Base-by-base conservation (phyloP, 2,329 filamentous ascomycete species). In the Fusarium sp. region DNA sequence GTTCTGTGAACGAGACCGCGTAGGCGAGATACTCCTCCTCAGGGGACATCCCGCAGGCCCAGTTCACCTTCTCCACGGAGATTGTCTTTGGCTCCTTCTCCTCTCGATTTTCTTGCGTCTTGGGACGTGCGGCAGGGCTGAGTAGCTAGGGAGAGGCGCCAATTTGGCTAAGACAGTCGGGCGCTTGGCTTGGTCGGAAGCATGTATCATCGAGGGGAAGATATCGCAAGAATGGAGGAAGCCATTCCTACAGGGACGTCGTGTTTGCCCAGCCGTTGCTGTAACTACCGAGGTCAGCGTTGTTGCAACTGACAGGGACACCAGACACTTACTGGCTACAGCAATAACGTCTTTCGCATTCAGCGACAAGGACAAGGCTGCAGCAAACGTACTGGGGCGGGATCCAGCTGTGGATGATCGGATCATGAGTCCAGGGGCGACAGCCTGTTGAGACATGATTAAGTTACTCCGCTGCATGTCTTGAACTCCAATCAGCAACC, bases 201-300 rank as follows among this genome's bases (percentile, higher is more conserved):
- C 9, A 11, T 21, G 30, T 7, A 5, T 33, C 8, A 11, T 19
- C n/a, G 16, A 23, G 11, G 47, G 1, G 16, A 19, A 33, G 47
- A 23, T 5, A 25, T 50, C 47, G 30, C 4, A 15, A 19, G 21
- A 3, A 23, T 13, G 21, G 30, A 21, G 28, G 3, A 6, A 6
- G 8, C 16, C 21, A 15, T n/a, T 12, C 10, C 21, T 13, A 10
- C 6, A 2, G 3, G 11, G 7, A n/a, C 4, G 21, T 23, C 2
- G 47, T 13, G 8, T 15, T 19, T 50, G 21, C 4, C 11, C 8
- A 13, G 30, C 21, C 8, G 21, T 33, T 33, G 21, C 5, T 23
- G 21, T 19, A 23, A 23, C 5, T 15, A 19, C n/a, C 5, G 5
- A 19, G 11, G 30, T 50, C n/a, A 50, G 47, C 30, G 30, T 9